Conservation (phyloP, 768 basidiomycete species). For the Russula ochroleuca region DNA sequence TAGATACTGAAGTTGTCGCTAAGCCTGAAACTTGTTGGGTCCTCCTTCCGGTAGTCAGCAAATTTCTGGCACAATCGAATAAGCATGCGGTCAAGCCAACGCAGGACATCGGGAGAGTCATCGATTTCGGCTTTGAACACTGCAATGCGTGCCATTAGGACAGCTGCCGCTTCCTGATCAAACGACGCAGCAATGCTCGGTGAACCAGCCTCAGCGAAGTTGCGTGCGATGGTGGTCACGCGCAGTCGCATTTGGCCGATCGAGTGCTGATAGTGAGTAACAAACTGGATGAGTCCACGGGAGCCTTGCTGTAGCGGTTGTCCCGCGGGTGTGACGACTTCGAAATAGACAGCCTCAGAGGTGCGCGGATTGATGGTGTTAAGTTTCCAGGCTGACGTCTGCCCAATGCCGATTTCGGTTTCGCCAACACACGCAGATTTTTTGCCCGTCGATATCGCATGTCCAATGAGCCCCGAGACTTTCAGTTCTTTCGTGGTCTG, state of each 20-base stretch:
- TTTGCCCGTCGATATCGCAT: constrained; percentile 95
- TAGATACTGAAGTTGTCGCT: constrained; percentile 97
- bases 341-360: constrained; percentile 91
- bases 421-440: constrained; percentile 96
- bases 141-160: constrained; percentile 97
- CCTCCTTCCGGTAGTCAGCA: constrained; percentile 97
- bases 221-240: constrained; percentile 97
- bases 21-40: constrained; percentile 88
- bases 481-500: constrained; percentile 98
- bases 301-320: constrained; percentile 86
- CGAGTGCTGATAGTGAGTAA: constrained; percentile 97
- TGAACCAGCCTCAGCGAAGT: constrained; percentile 96
- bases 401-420: constrained; percentile 98
- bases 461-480: constrained; percentile 96
- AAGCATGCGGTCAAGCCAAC: constrained; percentile 98
- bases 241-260: constrained; percentile 92
- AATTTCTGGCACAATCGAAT: constrained; percentile 99
- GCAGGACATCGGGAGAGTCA: constrained; percentile 90
- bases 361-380: constrained; percentile 86
- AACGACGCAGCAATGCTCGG: constrained; percentile 90
- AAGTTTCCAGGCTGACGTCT: constrained; percentile 98
- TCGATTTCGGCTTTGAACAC: constrained; percentile 99
- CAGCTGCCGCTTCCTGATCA: constrained; percentile 97
- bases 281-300: constrained; percentile 94
- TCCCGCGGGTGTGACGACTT: constrained; percentile 96